Percentiles rank a stretch among this genome's conserved stretches.
Evolutionary conservation across 495 filamentous ascomycete species (phyloP).

Genomic region (Oidiodendron maius): DNA sequence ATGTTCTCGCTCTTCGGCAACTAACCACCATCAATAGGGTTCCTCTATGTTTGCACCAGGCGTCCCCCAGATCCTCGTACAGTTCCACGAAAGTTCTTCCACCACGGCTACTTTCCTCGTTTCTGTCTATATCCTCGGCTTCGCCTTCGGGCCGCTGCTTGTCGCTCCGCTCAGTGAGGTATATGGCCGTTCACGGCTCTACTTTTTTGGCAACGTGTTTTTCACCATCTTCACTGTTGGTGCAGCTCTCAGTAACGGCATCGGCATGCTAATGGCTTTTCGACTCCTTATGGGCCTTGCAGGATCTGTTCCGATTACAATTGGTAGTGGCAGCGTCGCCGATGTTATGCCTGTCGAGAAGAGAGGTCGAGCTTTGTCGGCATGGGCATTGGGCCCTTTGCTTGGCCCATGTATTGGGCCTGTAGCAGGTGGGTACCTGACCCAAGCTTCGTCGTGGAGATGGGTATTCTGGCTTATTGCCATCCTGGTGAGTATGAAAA

Average conservation of each 20-base stretch:
- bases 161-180: constrained; percentile 45
- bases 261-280: constrained; percentile 41
- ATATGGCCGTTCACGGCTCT: constrained; percentile 48
- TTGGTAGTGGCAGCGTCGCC: constrained; percentile 47
- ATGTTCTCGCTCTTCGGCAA: no score
- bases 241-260: constrained; percentile 33
- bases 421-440: constrained; percentile 44
- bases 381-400: constrained; percentile 44
- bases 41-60: constrained; percentile 29
- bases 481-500: constrained; percentile 40
- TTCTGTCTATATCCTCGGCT: constrained; percentile 50
- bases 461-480: constrained; percentile 57
- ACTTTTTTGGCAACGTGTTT: constrained; percentile 41
- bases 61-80: constrained; percentile 45
- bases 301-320: constrained; percentile 44
- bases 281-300: constrained; percentile 49
- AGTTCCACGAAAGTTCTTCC: constrained; percentile 46
- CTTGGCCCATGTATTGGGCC: constrained; percentile 50
- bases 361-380: constrained; percentile 44
- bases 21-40: constrained; percentile 33
- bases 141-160: constrained; percentile 41
- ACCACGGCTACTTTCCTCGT: constrained; percentile 54
- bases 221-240: constrained; percentile 41
- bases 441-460: constrained; percentile 53
- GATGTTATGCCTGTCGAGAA: constrained; percentile 42